Percentiles rank a stretch among this genome's conserved stretches.
Conservation (phyloP, 2,329 filamentous ascomycete genomes). For the Cercospora zeae-maydis region DNA sequence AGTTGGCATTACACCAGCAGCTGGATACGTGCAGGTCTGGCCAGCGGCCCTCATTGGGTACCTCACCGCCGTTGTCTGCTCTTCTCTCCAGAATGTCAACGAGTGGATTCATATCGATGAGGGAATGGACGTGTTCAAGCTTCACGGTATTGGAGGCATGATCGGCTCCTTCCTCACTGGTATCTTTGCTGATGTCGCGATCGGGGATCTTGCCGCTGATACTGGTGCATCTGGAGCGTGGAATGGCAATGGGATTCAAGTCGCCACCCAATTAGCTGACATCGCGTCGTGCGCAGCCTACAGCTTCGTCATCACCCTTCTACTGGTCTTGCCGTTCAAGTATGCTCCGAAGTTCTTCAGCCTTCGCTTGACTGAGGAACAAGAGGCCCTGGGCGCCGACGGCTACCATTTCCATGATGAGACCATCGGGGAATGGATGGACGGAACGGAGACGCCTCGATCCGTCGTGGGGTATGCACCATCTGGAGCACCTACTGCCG, state of each 20-base stretch:
- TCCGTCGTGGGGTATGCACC: background rate
- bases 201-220: constrained; percentile 49
- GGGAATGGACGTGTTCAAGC: constrained; percentile 58
- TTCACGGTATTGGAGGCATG: constrained; percentile 57
- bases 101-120: constrained; percentile 55
- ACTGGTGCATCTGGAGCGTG: constrained; percentile 48
- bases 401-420: constrained; percentile 55
- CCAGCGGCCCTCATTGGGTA: constrained; percentile 55
- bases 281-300: constrained; percentile 53
- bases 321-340: constrained; percentile 52
- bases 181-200: constrained; percentile 51
- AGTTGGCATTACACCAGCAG: constrained; percentile 54
- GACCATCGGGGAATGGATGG: constrained; percentile 44
- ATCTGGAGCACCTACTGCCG: background rate
- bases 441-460: constrained; percentile 2
- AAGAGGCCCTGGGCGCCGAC: constrained; percentile 54
- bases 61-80: constrained; percentile 52
- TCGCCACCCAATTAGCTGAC: constrained; percentile 55
- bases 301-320: constrained; percentile 52
- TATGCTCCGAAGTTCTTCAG: constrained; percentile 52
- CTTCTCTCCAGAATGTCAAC: constrained; percentile 50
- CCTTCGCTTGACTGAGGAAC: constrained; percentile 53
- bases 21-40: constrained; percentile 23
- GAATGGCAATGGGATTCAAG: constrained; percentile 54
- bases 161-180: constrained; percentile 57